Conservation (phyloP, 179 eudicot genomes). For the Gypsophila paniculata region DNA sequence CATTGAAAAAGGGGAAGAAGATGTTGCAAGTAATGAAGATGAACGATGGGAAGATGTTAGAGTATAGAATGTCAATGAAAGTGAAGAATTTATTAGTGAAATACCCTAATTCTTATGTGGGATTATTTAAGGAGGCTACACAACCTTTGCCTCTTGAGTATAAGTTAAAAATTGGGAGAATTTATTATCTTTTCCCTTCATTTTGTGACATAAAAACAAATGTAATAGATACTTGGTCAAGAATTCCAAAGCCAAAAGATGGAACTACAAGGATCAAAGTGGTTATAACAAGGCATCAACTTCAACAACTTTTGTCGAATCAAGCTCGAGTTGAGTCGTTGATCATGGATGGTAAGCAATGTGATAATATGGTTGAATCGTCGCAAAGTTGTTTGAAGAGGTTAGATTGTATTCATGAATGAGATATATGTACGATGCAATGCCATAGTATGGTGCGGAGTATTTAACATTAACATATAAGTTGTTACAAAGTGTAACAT, state of each 20-base stretch:
- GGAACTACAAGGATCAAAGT: conserved; percentile 53
- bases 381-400: conserved; percentile 20
- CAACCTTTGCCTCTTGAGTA: conserved; percentile 44
- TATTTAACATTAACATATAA: not conserved
- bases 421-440: not conserved
- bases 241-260: not conserved
- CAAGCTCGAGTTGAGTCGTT: conserved; percentile 31
- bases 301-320: conserved; percentile 37
- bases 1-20: conserved; percentile 8
- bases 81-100: conserved; percentile 39
- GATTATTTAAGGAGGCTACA: conserved; percentile 37
- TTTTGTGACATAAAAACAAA: not conserved
- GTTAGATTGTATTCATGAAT: conserved; percentile 50
- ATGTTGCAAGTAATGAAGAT: conserved; percentile 41
- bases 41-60: conserved; percentile 47
- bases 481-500: not conserved
- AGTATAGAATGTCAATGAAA: conserved; percentile 35
- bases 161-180: conserved; percentile 39
- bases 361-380: conserved; percentile 14
- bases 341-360: conserved; percentile 16
- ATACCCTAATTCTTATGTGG: conserved; percentile 39
- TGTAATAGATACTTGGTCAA: not conserved
- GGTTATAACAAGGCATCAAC: conserved; percentile 60
- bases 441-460: not conserved
- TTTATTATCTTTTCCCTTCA: conserved; percentile 43